Evolutionary conservation across 2,329 filamentous ascomycete species (phyloP), one percentile per base, ranked within the genome.

Genomic region (Fusarium burgessii): DNA sequence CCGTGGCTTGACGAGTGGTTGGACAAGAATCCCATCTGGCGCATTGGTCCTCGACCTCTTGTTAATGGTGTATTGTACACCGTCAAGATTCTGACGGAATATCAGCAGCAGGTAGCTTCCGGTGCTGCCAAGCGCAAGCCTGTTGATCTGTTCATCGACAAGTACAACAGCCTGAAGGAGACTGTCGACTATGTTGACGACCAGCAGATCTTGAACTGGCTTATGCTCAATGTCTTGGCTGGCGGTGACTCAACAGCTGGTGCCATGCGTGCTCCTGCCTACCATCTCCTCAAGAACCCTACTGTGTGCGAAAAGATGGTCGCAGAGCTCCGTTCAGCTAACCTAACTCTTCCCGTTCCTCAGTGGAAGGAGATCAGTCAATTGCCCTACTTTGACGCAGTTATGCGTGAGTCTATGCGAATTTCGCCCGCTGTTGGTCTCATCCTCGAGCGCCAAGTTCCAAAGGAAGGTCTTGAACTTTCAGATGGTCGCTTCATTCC

Each of bases 1-100:
- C 72, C 72, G 7, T 74, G 72, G 72, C 38, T 75, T 2, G 72
- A 75, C 10, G 58, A 65, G 33, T 75, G 72, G 70, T 6, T 75
- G 2, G 73, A 74, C 38, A 74, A 74, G 40, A 74, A 74, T 12
- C 72, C 72, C 2, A 29, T 75, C 2, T 63, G 46, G 40, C 42
- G 62, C 1, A 49, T 74, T 4, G 62, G 63, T 0, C 64, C 65
- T 1, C 70, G 69, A 0, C 72, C 46, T 23, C 64, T 49, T 3
- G 72, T 62, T 6, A 67, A 65, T 6, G 71, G 60, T 1, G 49
- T 54, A 1, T 33, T 72, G 2, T 72, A 72, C 32, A 72, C 70
- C 2, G 18, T 72, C 57, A 72, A 72, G 43, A 72, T 72, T 10
- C 65, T 72, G 15, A 72, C 60, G 1, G 69, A 72, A 10, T 72